Evolutionary conservation across 116 monocot species (phyloP).

Genomic region (Papilionanthe hybrid): DNA sequence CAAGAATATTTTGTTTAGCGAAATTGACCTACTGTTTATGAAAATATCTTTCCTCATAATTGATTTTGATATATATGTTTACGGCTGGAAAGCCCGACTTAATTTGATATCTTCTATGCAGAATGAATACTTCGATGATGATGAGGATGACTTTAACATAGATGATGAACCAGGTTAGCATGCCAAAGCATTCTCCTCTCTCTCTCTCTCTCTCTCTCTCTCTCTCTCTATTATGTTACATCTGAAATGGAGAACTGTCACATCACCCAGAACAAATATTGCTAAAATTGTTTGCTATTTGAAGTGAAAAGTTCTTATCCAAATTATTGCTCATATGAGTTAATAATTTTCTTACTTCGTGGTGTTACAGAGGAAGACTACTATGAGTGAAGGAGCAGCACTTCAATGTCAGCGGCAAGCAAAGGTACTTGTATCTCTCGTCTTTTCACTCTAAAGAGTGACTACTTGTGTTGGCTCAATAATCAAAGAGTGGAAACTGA

Average conservation of each 20-base stretch:
- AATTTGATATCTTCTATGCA: slow-evolving; percentile 13
- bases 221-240: neutral
- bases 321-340: neutral
- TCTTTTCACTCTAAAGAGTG: neutral
- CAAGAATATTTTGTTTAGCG: neutral
- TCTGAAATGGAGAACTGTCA: neutral
- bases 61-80: neutral
- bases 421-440: neutral
- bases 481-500: neutral
- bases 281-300: neutral
- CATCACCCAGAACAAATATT: neutral
- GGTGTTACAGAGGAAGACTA: neutral
- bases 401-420: neutral
- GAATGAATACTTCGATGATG: slow-evolving; percentile 57
- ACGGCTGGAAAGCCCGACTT: neutral
- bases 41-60: neutral
- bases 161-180: slow-evolving; percentile 37
- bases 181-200: neutral
- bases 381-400: slow-evolving; percentile 2
- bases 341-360: neutral
- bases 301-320: neutral
- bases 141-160: slow-evolving; percentile 51
- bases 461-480: neutral
- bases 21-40: neutral
- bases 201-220: neutral